phyloP scores from a whole-genome alignment of 2,329 filamentous ascomycete species.

The Pseudocercospora cruenta region DNA sequence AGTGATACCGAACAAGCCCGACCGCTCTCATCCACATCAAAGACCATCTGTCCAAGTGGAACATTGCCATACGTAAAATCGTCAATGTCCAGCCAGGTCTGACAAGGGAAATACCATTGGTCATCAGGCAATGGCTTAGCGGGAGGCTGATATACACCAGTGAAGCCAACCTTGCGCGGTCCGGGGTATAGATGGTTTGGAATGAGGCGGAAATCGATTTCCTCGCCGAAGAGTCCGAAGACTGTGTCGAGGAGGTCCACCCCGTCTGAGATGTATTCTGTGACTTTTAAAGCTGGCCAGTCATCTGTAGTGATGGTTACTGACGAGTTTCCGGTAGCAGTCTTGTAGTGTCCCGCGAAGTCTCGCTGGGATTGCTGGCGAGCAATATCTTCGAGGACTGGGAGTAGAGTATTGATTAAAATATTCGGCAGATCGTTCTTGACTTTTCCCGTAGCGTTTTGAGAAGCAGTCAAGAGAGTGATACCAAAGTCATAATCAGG shows the following conservation, averaged over 20 bases:
- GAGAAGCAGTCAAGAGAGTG: slow-evolving; percentile 44
- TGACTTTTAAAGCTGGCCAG: slow-evolving; percentile 37
- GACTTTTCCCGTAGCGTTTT: slow-evolving; percentile 15
- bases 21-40: slow-evolving; percentile 27
- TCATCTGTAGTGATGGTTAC: slow-evolving; percentile 33
- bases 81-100: slow-evolving; percentile 27
- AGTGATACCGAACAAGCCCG: slow-evolving; percentile 22
- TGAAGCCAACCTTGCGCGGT: slow-evolving; percentile 19
- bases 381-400: slow-evolving; percentile 35
- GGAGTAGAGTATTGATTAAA: slow-evolving; percentile 29
- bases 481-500: slow-evolving; percentile 54
- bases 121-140: slow-evolving; percentile 23
- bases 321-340: slow-evolving; percentile 18
- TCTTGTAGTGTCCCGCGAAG: slow-evolving; percentile 36
- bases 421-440: slow-evolving; percentile 25
- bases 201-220: slow-evolving; percentile 29
- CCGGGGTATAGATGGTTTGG: slow-evolving; percentile 33
- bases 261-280: slow-evolving; percentile 38
- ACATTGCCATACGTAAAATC: slow-evolving; percentile 30
- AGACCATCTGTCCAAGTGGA: slow-evolving; percentile 27
- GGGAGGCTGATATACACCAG: slow-evolving; percentile 21
- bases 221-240: slow-evolving; percentile 17
- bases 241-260: slow-evolving; percentile 36
- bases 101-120: slow-evolving; percentile 20
- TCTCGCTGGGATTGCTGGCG: slow-evolving; percentile 33